These are phyloP conservation scores for Mercurialis annua DNA, from an alignment of 345 rosid genomes.

Conservation along the genomic window DNA sequence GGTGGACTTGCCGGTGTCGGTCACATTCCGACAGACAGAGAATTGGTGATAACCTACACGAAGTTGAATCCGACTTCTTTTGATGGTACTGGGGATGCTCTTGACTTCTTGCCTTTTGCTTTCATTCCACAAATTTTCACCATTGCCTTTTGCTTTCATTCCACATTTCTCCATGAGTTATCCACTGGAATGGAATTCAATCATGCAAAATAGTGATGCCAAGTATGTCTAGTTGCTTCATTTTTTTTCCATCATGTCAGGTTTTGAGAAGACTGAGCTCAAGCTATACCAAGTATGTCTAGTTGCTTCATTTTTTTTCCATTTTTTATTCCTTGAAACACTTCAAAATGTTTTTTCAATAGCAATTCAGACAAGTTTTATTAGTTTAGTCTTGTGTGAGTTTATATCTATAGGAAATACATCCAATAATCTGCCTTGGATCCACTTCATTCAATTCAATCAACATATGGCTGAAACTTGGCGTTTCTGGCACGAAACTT, in stretches of 20 bases:
- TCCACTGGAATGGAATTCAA: conserved; percentile 57
- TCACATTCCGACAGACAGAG: too few relatives aligned
- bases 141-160: conserved; percentile 58
- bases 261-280: conserved; percentile 88
- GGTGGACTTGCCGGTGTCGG: too few relatives aligned
- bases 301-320: conserved; percentile 1
- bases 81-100: conserved; percentile 55
- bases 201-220: conserved; percentile 37
- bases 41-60: too few relatives aligned
- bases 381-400: not conserved
- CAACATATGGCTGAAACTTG: too few relatives aligned
- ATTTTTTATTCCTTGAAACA: conserved; percentile 4
- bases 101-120: conserved; percentile 16
- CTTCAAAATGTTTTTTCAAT: conserved; percentile 8
- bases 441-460: too few relatives aligned
- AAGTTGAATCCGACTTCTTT: too few relatives aligned
- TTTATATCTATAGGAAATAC: not conserved
- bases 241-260: conserved; percentile 62
- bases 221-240: conserved; percentile 47
- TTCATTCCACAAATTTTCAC: conserved; percentile 33
- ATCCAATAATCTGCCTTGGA: too few relatives aligned
- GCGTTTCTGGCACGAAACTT: too few relatives aligned
- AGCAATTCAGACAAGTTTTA: not conserved
- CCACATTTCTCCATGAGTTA: conserved; percentile 39
- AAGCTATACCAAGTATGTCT: conserved; percentile 75